Percentiles rank a stretch among this genome's conserved stretches.
Evolutionary conservation across 768 basidiomycete genomes (phyloP).

Genomic region (Russula olivacea): DNA sequence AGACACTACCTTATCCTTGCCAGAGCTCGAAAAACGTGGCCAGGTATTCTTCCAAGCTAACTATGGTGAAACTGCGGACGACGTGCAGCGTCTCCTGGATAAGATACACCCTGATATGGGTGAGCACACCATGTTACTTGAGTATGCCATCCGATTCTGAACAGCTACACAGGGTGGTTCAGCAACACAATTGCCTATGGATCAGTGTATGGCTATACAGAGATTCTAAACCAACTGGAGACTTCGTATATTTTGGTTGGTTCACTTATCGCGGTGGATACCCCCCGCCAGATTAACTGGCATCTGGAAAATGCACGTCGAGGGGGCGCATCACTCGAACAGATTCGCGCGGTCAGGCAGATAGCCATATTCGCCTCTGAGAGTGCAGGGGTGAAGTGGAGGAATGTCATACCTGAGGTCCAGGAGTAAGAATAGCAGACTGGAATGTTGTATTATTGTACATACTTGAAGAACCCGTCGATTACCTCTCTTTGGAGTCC

Average conservation of each 20-base stretch:
- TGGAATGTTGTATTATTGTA: neutral
- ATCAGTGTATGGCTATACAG: conserved; percentile 44
- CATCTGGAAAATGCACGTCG: conserved; percentile 53
- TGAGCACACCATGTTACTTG: conserved; percentile 29
- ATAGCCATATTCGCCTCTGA: conserved; percentile 49
- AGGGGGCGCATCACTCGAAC: conserved; percentile 47
- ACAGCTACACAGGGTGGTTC: conserved; percentile 43
- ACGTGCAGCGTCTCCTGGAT: conserved; percentile 44
- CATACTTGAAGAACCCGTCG: neutral
- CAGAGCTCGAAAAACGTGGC: conserved; percentile 42
- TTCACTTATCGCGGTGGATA: conserved; percentile 54
- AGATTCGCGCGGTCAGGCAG: conserved; percentile 48
- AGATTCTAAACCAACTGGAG: conserved; percentile 45
- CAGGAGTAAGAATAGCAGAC: neutral
- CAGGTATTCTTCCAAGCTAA: conserved; percentile 40
- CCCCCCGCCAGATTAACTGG: conserved; percentile 61
- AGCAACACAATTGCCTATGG: conserved; percentile 53
- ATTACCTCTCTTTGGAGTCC: neutral
- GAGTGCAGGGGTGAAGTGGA: conserved; percentile 48
- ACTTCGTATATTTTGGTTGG: conserved; percentile 58
- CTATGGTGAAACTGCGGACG: conserved; percentile 51
- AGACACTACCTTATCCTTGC: conserved; percentile 37
- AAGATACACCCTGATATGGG: conserved; percentile 60
- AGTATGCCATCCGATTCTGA: neutral
- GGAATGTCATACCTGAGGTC: conserved; percentile 44